A percentile compares a stretch with the other conserved stretches of the same genome.
Evolutionary conservation across 768 basidiomycete species (phyloP).

Genomic region (Mycena olivaceomarginata): DNA sequence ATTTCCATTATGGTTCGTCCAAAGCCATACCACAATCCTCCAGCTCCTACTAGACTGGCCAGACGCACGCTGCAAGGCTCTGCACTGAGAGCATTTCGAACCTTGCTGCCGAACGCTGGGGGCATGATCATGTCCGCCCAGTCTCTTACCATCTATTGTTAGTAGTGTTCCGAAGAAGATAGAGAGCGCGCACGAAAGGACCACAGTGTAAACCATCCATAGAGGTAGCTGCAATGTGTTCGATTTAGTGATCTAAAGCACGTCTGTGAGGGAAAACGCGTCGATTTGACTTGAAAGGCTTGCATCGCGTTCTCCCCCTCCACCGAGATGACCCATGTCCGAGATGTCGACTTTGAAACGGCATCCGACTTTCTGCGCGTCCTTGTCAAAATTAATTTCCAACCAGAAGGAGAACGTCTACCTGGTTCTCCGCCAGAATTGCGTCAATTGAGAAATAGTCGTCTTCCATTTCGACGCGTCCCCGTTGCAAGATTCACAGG

Average conservation of each 20-base stretch:
- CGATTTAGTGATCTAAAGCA: slow-evolving; percentile 81
- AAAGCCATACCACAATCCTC: slow-evolving; percentile 95
- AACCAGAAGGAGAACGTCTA: slow-evolving; percentile 48
- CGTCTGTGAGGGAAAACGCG: slow-evolving; percentile 30
- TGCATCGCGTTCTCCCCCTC: slow-evolving; percentile 90
- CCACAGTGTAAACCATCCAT: slow-evolving; percentile 93
- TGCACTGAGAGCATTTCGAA: slow-evolving; percentile 92
- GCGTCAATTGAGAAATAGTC: slow-evolving; percentile 96
- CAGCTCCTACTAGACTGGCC: slow-evolving; percentile 88
- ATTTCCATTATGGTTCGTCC: slow-evolving; percentile 91
- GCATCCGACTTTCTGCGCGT: slow-evolving; percentile 90
- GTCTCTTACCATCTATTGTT: slow-evolving; percentile 68
- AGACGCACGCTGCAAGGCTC: slow-evolving; percentile 91
- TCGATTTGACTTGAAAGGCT: slow-evolving; percentile 49
- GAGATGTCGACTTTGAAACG: slow-evolving; percentile 92
- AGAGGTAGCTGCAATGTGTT: slow-evolving; percentile 91
- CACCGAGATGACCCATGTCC: slow-evolving; percentile 92
- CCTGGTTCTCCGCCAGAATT: slow-evolving; percentile 95
- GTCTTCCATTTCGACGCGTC: slow-evolving; percentile 77
- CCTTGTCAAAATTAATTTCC: not conserved
- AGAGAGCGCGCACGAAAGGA: slow-evolving; percentile 63
- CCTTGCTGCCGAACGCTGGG: slow-evolving; percentile 82
- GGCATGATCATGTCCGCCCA: slow-evolving; percentile 95
- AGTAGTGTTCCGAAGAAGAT: slow-evolving; percentile 53
- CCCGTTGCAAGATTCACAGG: too few relatives aligned